These are phyloP conservation scores for Hanseniaspora uvarum DNA, from an alignment of 1,139 yeast species.

Conservation along the genomic window DNA sequence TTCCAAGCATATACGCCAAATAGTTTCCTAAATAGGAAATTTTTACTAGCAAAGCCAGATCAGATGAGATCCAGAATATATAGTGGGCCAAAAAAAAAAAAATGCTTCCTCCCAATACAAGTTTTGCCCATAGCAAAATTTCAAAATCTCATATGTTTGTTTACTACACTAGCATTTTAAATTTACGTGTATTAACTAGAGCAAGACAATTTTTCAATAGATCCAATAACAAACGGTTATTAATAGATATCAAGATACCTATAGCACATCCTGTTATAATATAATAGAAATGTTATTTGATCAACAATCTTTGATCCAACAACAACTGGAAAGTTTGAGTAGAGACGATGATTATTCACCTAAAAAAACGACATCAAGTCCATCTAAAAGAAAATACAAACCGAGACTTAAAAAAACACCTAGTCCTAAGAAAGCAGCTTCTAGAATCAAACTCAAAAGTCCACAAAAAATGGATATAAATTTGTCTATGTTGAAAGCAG, in stretches of 20 bases:
- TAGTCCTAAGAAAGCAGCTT: neutral
- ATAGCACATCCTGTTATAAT: neutral
- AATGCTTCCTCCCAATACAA: neutral
- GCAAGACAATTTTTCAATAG: too few relatives aligned
- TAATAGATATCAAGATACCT: neutral
- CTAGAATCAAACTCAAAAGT: neutral
- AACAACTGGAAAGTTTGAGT: constrained; percentile 8
- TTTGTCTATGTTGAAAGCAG: neutral
- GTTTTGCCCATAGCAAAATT: neutral
- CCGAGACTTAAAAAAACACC: neutral
- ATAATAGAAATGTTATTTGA: constrained; percentile 1
- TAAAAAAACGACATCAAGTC: neutral
- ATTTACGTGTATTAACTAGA: too few relatives aligned
- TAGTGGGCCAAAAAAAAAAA: neutral
- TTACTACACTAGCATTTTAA: too few relatives aligned
- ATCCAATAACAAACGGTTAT: neutral
- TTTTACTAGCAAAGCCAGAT: neutral
- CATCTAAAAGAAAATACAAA: neutral
- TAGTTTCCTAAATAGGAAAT: neutral
- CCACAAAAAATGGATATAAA: neutral
- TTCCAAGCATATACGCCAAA: neutral
- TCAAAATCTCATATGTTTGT: too few relatives aligned
- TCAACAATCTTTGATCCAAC: constrained; percentile 11
- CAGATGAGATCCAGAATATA: neutral
- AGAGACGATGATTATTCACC: neutral